Evolutionary conservation across 176 grass and related monocot genomes (phyloP), one percentile per base, ranked within the genome.

Genomic region (Avena eriantha): DNA sequence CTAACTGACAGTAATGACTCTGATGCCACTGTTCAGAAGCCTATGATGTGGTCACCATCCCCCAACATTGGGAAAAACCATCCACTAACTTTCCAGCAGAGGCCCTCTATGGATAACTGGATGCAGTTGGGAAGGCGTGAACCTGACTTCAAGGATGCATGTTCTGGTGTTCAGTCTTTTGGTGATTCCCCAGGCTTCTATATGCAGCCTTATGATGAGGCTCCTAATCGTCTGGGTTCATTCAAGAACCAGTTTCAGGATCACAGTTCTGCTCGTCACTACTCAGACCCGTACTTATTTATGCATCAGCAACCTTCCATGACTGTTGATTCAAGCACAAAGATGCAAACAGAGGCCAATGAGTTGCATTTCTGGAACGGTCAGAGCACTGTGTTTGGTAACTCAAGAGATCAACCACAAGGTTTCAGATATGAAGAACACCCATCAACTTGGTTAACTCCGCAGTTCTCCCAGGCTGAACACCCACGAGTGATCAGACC

Each of bases 1-100:
- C 51, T 91, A 73, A 84, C 84, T 48, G 95, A 85, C 45, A 90
- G 85, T 36, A 88, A 80, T 14, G 89, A 97, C 16, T 88, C 85
- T 77, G 91, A 97, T 88, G 85, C 67, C 4, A 76, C 87, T 59
- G 89, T 77, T 80, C 95, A 94, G 75, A 94, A 97, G 86, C 89
- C 89, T 58, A 76, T 91, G 82, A 71, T 90, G 35, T 97, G 93
- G 95, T 81, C 85, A 50, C 59, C 92, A 80, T 85, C 93, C 4
- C 80, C 83, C 55, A 83, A 91, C 8, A 35, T 23, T 41, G 87
- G 68, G 13, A 91, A 89, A 82, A 18, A 21, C 15, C 84, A 85
- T 53, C 15, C 63, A 48, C 26, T 83, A 26, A 60, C 36, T 15
- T 94, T 86, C 82, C 89, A 89, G 84, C 81, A 86, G 79, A 89